phyloP scores from a whole-genome alignment of 768 basidiomycete genomes.

The Cystobasidium tubakii region DNA sequence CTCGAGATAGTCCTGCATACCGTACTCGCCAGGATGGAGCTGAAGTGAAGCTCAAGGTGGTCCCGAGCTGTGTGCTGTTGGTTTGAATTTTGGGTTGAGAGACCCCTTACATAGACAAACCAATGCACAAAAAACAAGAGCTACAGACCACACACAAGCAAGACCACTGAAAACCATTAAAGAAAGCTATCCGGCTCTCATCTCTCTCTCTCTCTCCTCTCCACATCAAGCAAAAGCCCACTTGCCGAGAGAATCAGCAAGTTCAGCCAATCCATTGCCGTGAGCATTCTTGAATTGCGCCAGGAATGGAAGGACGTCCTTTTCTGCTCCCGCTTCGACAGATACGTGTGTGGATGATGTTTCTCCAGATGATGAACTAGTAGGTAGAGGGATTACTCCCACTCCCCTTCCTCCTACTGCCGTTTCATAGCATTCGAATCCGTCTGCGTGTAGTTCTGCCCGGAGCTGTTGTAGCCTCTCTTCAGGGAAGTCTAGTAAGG shows the following conservation, averaged over 20 bases:
- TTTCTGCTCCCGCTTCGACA: constrained; percentile 44
- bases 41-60: too few species aligned
- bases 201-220: not conserved
- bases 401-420: constrained; percentile 88
- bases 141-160: too few species aligned
- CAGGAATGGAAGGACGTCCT: constrained; percentile 20
- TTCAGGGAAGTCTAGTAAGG: constrained; percentile 63
- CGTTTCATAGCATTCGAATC: constrained; percentile 79
- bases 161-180: constrained; percentile 12
- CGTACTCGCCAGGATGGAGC: too few species aligned
- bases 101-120: too few species aligned
- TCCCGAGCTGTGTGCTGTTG: too few species aligned
- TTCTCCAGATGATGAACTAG: not conserved
- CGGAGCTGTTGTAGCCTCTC: constrained; percentile 59
- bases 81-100: too few species aligned
- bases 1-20: too few species aligned
- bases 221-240: constrained; percentile 39
- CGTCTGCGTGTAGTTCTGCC: constrained; percentile 58
- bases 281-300: constrained; percentile 36
- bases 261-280: constrained; percentile 37
- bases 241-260: constrained; percentile 35
- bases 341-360: not conserved
- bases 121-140: too few species aligned
- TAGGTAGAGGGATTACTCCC: constrained; percentile 55
- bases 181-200: not conserved